A percentile compares a stretch with the other conserved stretches of the same genome.
Conservation (phyloP, 164 flowering plant species). For the Cinnamomum chago region DNA sequence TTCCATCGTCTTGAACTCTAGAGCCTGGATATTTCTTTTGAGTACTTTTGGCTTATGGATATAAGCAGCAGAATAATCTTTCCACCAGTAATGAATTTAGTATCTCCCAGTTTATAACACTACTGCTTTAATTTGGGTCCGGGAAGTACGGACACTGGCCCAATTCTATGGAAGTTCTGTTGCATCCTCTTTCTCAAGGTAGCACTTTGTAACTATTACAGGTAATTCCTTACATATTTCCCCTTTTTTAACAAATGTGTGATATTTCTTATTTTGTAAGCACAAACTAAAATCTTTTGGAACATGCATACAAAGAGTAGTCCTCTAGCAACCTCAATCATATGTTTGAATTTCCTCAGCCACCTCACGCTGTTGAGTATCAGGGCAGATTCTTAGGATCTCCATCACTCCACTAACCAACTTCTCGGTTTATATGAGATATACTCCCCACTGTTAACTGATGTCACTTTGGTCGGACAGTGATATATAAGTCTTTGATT, state of each 20-base stretch:
- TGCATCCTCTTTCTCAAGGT: background rate
- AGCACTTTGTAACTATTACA: background rate
- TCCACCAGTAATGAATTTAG: background rate
- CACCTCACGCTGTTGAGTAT: too few species aligned
- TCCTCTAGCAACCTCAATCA: too few species aligned
- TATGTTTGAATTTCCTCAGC: too few species aligned
- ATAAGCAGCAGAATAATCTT: background rate
- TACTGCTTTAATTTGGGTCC: background rate
- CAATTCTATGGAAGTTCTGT: too few species aligned
- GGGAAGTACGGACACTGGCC: background rate
- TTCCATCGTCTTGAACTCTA: conserved; percentile 51
- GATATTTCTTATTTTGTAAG: background rate
- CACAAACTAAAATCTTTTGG: background rate
- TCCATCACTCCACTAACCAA: too few species aligned
- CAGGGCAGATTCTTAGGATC: too few species aligned
- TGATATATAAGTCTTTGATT: too few species aligned
- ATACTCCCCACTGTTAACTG: too few species aligned
- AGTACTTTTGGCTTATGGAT: background rate
- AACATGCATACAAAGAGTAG: background rate
- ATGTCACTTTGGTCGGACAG: too few species aligned
- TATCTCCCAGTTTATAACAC: background rate
- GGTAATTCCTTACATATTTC: background rate
- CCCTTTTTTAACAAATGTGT: background rate
- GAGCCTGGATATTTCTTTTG: background rate
- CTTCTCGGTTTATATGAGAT: too few species aligned